Evolutionary conservation across 345 rosid species (phyloP).

Genomic region (Eucalyptus pumila): DNA sequence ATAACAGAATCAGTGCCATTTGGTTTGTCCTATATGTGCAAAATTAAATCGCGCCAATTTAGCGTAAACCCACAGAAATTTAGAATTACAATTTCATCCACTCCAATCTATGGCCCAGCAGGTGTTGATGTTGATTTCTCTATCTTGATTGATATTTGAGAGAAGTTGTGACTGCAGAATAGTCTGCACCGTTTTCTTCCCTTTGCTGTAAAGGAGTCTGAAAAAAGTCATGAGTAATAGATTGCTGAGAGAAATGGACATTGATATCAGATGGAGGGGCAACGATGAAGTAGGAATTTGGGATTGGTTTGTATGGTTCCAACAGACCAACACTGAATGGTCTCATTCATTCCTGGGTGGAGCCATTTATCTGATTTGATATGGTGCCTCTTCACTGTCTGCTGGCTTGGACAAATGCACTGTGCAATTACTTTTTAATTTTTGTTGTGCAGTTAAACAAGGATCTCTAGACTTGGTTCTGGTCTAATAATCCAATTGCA

Average conservation of each 20-base stretch:
- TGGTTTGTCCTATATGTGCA: neutral
- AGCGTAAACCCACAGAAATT: neutral
- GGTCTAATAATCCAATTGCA: neutral
- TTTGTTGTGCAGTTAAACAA: neutral
- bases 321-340: neutral
- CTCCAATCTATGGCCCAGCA: neutral
- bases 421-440: neutral
- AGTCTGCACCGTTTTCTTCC: neutral
- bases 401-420: neutral
- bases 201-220: neutral
- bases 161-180: neutral
- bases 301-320: neutral
- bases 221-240: neutral
- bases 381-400: neutral
- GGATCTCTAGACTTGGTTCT: neutral
- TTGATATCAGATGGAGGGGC: neutral
- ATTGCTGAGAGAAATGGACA: neutral
- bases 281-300: neutral
- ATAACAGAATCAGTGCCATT: neutral
- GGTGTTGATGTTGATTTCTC: neutral
- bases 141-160: neutral
- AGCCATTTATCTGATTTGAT: neutral
- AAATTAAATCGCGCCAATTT: neutral
- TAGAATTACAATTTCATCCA: neutral
- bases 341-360: neutral